Conservation (phyloP, 257 asterid species). For the Datura wrightii region DNA sequence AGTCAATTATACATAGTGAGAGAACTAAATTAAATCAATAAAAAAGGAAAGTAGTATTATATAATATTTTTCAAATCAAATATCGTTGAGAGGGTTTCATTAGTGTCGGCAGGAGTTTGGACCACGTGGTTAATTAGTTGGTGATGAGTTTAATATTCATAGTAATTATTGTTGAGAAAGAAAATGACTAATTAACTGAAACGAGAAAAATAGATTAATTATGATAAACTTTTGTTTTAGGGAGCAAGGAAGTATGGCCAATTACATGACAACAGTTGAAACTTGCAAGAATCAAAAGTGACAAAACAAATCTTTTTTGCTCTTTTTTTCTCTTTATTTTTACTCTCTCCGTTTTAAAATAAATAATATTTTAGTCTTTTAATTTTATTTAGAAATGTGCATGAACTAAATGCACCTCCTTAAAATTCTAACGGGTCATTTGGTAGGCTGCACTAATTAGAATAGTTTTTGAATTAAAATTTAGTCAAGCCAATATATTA, state of each 20-base stretch:
- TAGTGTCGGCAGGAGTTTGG: slow-evolving; percentile 40
- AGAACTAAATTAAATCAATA: background rate
- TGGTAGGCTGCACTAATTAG: too few species aligned
- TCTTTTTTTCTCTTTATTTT: background rate
- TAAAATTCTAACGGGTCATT: background rate
- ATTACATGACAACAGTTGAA: slow-evolving; percentile 29
- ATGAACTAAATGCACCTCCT: too few species aligned
- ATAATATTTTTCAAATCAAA: background rate
- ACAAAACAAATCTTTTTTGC: background rate
- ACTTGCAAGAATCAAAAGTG: background rate
- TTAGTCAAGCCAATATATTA: too few species aligned
- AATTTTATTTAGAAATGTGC: too few species aligned
- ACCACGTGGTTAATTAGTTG: slow-evolving; percentile 34
- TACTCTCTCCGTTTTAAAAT: too few species aligned
- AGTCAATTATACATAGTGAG: background rate
- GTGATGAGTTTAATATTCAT: slow-evolving; percentile 5
- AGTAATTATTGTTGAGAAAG: slow-evolving; percentile 26
- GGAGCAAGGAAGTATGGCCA: slow-evolving; percentile 10
- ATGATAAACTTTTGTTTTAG: background rate
- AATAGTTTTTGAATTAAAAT: too few species aligned
- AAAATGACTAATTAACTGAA: slow-evolving; percentile 38
- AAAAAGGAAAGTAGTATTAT: background rate
- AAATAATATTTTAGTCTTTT: too few species aligned
- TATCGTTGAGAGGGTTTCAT: background rate
- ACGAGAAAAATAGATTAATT: too few species aligned